These are phyloP conservation scores for Clitoria ternatea DNA, from an alignment of 306 rosid species.

Conservation along the genomic window DNA sequence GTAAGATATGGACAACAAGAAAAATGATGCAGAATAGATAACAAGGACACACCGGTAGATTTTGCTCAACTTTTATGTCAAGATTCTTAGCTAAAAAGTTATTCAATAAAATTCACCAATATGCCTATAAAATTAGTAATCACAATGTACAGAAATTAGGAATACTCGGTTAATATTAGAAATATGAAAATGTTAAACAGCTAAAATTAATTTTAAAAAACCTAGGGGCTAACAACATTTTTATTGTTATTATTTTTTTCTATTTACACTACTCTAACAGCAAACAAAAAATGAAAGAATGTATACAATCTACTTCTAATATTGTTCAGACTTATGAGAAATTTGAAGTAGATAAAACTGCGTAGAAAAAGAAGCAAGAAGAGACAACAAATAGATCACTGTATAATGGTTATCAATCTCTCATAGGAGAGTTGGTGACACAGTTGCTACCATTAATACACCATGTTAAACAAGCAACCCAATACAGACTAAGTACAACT, in stretches of 20 bases:
- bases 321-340: neutral
- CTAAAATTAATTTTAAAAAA: neutral
- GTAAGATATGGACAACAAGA: neutral
- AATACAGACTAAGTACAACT: neutral
- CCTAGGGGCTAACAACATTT: neutral
- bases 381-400: neutral
- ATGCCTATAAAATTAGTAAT: neutral
- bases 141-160: neutral
- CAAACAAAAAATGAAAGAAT: neutral
- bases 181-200: neutral
- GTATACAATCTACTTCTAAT: neutral
- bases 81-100: neutral
- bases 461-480: neutral
- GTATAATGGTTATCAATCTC: neutral
- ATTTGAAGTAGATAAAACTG: neutral
- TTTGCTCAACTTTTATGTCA: neutral
- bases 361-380: neutral
- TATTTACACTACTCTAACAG: neutral
- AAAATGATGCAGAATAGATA: neutral
- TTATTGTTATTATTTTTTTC: neutral
- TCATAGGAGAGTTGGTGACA: neutral
- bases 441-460: neutral
- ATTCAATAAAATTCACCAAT: neutral
- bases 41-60: constrained; percentile 4
- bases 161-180: too few species aligned